Conservation (phyloP, 306 rosid species). For the Vigna hirtella region DNA sequence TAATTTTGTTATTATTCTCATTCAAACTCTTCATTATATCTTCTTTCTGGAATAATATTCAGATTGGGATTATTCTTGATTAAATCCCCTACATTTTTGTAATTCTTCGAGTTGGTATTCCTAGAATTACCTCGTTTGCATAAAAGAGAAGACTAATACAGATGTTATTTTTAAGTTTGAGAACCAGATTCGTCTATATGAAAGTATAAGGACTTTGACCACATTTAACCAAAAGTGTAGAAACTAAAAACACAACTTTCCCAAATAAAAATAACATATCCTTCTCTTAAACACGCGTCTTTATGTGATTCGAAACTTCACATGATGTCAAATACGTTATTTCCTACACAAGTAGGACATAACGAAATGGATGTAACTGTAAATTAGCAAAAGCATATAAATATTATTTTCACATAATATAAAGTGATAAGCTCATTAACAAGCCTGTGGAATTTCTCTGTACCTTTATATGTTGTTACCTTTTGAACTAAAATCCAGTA, state of each 20-base stretch:
- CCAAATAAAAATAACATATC: not conserved
- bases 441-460: not conserved
- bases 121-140: too few relatives aligned
- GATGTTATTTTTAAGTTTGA: too few relatives aligned
- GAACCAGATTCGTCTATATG: too few relatives aligned
- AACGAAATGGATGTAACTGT: not conserved
- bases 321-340: not conserved
- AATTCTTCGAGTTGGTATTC: too few relatives aligned
- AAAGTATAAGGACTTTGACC: not conserved
- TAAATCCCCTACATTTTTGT: too few relatives aligned
- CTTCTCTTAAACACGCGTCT: not conserved
- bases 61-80: too few relatives aligned
- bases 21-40: too few relatives aligned
- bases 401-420: not conserved
- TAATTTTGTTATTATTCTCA: too few relatives aligned
- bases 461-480: not conserved
- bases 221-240: too few relatives aligned
- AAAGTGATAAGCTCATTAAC: not conserved
- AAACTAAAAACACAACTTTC: too few relatives aligned
- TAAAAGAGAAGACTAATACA: too few relatives aligned
- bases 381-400: not conserved
- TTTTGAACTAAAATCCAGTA: slow-evolving; percentile 1
- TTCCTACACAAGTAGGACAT: not conserved
- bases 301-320: not conserved
- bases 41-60: too few relatives aligned